Conservation (phyloP, 768 basidiomycete genomes). For the Mycena haematopus region DNA sequence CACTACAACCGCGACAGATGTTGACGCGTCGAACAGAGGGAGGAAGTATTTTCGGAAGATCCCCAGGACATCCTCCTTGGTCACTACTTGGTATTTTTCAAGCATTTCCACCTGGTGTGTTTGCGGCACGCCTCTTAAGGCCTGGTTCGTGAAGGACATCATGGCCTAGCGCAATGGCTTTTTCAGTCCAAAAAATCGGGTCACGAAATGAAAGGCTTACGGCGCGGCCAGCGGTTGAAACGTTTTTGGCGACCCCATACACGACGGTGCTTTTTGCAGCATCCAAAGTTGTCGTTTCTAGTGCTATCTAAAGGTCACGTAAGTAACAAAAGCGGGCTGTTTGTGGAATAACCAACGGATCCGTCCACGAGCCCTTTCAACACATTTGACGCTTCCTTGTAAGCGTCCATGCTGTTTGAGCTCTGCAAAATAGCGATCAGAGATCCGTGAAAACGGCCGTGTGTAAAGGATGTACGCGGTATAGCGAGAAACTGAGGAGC, state of each 20-base stretch:
- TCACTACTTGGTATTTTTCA: slow-evolving; percentile 61
- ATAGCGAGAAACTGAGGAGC: slow-evolving; percentile 75
- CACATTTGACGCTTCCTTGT: slow-evolving; percentile 78
- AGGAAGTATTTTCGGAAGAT: slow-evolving; percentile 78
- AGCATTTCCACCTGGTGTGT: slow-evolving; percentile 46
- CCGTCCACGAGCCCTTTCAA: slow-evolving; percentile 83
- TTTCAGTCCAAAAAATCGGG: slow-evolving; percentile 21
- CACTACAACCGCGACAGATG: slow-evolving; percentile 82
- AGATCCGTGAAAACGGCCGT: neutral
- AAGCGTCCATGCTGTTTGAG: slow-evolving; percentile 81
- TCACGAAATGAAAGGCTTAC: slow-evolving; percentile 51
- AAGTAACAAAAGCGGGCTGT: slow-evolving; percentile 3
- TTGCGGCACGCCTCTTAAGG: slow-evolving; percentile 82
- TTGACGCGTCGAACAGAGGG: slow-evolving; percentile 80
- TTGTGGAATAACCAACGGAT: slow-evolving; percentile 55
- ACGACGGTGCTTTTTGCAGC: slow-evolving; percentile 93
- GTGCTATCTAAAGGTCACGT: slow-evolving; percentile 60
- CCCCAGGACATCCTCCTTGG: slow-evolving; percentile 75
- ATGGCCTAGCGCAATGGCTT: slow-evolving; percentile 58
- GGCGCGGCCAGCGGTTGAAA: slow-evolving; percentile 87
- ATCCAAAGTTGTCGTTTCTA: slow-evolving; percentile 84
- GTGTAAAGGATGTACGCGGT: slow-evolving; percentile 62
- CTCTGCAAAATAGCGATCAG: slow-evolving; percentile 55
- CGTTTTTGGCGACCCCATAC: slow-evolving; percentile 77
- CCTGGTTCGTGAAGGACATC: slow-evolving; percentile 89